Base-by-base conservation (phyloP, 495 filamentous ascomycete genomes). In the Penicillium cinerascens region DNA sequence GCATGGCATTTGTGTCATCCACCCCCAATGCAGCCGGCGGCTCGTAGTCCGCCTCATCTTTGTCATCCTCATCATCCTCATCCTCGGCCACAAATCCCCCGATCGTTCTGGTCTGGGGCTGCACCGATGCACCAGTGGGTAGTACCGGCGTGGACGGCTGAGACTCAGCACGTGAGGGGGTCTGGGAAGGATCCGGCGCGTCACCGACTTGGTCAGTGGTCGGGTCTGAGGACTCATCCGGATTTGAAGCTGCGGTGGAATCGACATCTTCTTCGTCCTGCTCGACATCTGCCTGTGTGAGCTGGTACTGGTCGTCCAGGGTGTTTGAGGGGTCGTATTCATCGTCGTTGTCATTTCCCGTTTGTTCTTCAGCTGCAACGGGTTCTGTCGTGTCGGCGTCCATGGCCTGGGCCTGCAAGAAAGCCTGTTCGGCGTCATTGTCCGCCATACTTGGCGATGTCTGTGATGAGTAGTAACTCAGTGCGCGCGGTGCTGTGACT, bases 51-150 rank as follows among this genome's bases (percentile, higher is more conserved):
- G 74, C 77, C 62, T 82, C 80, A 52, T 76, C 76, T 52, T 75
- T 61, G 44, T 78, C 77, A 54, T 67, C 57, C 48, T 73, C 70
- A 48, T 74, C 68, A 59, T 75, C n/a, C n/a, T n/a, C 49, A 63
- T 89, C 86, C 72, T 88, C 87, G 58, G 86, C 83, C 65, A 90
- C 77, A 78, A 92, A 92, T 54, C 89, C 89, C 59, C 86, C 88
- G 55, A 84, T 84, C 36, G 82, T 89, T 67, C 83, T 84, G 49
- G 85, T 79, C 73, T 85, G 86, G 61, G 60, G 70, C 65, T 69
- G 70, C 47, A 54, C 59, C 52, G 65, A 59, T 42, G 61, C 60
- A 56, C 61, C 60, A 27, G 71, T 52, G 46, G 65, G 59, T 53
- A 70, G 69, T 47, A 56, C 58, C 27, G 76, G 65, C 25, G 64